Evolutionary conservation across 768 basidiomycete species (phyloP).

Genomic region (Leccinellum albellum): DNA sequence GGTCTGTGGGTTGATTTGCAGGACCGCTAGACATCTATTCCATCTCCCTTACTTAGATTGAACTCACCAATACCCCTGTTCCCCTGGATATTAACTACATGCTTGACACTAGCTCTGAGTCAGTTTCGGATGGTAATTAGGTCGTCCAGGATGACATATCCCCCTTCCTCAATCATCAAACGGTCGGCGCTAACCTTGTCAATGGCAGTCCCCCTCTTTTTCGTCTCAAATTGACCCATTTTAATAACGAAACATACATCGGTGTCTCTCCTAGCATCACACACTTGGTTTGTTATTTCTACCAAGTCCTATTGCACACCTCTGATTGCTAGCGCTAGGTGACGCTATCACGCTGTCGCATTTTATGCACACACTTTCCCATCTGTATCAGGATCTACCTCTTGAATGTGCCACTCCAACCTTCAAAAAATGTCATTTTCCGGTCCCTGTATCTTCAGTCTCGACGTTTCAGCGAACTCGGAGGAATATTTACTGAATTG

Average conservation of each 20-base stretch:
- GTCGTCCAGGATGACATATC: slow-evolving; percentile 25
- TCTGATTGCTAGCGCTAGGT: slow-evolving; percentile 17
- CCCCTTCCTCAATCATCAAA: slow-evolving; percentile 14
- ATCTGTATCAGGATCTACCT: slow-evolving; percentile 24
- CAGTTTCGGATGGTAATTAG: slow-evolving; percentile 23
- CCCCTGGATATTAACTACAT: too few relatives aligned
- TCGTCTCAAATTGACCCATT: slow-evolving; percentile 27
- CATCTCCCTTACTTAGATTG: too few relatives aligned
- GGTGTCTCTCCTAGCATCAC: slow-evolving; percentile 37
- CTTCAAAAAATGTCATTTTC: slow-evolving; percentile 24
- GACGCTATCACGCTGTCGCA: slow-evolving; percentile 26
- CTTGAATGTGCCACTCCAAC: slow-evolving; percentile 15
- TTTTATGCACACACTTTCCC: slow-evolving; percentile 30
- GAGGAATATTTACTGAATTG: slow-evolving; percentile 10
- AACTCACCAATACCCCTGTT: too few relatives aligned
- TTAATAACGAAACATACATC: slow-evolving; percentile 24
- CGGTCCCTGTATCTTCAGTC: slow-evolving; percentile 11
- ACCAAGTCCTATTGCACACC: background rate
- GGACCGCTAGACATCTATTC: too few relatives aligned
- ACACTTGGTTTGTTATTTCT: slow-evolving; percentile 24
- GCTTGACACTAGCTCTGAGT: background rate
- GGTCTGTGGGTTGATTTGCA: too few relatives aligned
- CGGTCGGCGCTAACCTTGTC: slow-evolving; percentile 10
- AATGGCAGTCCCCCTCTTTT: slow-evolving; percentile 21
- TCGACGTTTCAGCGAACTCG: slow-evolving; percentile 16